phyloP scores from a whole-genome alignment of 1,284 basidiomycete species.

The Ganoderma meredithae region DNA sequence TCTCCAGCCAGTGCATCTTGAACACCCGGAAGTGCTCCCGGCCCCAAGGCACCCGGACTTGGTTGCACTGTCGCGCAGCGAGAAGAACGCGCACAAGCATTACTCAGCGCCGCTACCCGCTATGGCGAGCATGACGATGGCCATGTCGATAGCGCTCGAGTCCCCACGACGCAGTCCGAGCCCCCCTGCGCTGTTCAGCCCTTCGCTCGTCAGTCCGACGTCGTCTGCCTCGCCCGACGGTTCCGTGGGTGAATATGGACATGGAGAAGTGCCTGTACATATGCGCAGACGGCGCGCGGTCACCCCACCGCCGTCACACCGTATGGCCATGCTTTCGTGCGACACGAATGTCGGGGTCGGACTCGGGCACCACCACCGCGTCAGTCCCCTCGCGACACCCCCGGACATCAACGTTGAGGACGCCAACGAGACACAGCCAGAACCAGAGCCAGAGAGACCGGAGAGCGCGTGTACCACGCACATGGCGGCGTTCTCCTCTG shows the following conservation, averaged over 20 bases:
- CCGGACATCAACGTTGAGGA: conserved; percentile 2
- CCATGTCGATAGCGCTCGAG: conserved; percentile 9
- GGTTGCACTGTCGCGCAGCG: conserved; percentile 19
- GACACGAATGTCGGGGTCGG: conserved; percentile 11
- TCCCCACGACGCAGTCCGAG: neutral
- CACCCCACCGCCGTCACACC: conserved; percentile 26
- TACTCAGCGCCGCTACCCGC: conserved; percentile 17
- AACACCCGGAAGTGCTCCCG: neutral
- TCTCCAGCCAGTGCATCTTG: conserved; percentile 6
- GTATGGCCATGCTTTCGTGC: conserved; percentile 21
- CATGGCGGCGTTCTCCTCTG: neutral
- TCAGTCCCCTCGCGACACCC: neutral
- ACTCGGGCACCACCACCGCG: neutral
- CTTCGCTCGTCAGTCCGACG: neutral
- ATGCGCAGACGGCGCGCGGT: conserved; percentile 26
- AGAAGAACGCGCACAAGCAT: conserved; percentile 16
- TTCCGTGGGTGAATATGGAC: neutral
- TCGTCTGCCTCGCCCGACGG: neutral
- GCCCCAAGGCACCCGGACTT: neutral
- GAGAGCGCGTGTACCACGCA: conserved; percentile 25
- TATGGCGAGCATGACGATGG: conserved; percentile 14
- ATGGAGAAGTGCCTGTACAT: neutral
- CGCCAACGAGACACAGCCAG: too few species aligned
- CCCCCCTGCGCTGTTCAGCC: neutral
- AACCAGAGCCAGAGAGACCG: conserved; percentile 6